Evolutionary conservation across 768 basidiomycete species (phyloP).

Genomic region (Tubosaeta sp.): DNA sequence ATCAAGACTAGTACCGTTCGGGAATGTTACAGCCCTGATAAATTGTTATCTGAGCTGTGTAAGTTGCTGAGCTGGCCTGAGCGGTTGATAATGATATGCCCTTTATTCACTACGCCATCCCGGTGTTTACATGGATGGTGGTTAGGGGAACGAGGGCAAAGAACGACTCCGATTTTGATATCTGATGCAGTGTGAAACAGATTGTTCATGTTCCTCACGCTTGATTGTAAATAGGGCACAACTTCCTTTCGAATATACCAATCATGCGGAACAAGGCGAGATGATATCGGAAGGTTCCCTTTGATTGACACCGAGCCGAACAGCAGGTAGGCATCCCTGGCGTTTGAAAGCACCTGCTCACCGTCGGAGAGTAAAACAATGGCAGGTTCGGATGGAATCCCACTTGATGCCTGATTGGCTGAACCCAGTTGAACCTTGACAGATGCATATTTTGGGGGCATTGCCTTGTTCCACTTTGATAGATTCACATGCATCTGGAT

Average conservation of each 20-base stretch:
- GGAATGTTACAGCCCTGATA: conserved; percentile 19
- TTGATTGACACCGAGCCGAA: background rate
- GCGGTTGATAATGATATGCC: conserved; percentile 32
- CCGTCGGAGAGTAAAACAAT: conserved; percentile 5
- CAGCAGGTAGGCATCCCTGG: too few species aligned
- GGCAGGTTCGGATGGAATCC: background rate
- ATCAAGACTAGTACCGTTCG: conserved; percentile 12
- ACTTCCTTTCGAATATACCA: conserved; percentile 3
- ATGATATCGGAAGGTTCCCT: background rate
- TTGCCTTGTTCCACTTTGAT: conserved; percentile 10
- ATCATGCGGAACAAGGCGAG: background rate
- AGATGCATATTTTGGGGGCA: background rate
- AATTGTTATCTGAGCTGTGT: conserved; percentile 9
- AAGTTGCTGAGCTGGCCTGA: background rate
- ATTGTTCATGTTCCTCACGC: conserved; percentile 9
- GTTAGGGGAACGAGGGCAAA: conserved; percentile 85
- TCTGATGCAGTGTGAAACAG: conserved; percentile 18
- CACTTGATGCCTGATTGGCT: background rate
- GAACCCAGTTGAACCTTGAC: background rate
- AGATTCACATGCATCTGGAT: conserved; percentile 4
- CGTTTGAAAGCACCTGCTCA: background rate
- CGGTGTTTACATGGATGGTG: conserved; percentile 44
- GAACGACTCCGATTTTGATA: conserved; percentile 34
- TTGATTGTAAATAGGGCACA: conserved; percentile 21
- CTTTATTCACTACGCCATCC: conserved; percentile 75